Evolutionary conservation across 2,329 filamentous ascomycete species (phyloP).

Genomic region (Colletotrichum coccodes): DNA sequence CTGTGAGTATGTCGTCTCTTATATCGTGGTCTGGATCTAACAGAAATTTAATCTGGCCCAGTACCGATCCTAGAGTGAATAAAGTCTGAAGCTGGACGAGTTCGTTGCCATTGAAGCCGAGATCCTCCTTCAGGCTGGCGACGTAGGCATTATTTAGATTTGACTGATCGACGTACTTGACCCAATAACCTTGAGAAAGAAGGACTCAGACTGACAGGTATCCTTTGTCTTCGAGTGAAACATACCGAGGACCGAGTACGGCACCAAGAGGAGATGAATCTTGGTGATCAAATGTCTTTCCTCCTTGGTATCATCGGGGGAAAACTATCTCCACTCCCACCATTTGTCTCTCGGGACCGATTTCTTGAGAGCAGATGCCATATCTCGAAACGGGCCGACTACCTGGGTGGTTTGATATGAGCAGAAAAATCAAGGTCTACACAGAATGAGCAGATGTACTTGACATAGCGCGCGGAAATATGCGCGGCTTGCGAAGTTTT

Average conservation of each 20-base stretch:
- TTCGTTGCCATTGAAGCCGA: slow-evolving; percentile 62
- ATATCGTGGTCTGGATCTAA: slow-evolving; percentile 32
- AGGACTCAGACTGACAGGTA: slow-evolving; percentile 23
- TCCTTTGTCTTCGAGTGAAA: not conserved
- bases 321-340: slow-evolving; percentile 58
- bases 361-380: not conserved
- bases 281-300: slow-evolving; percentile 45
- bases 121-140: slow-evolving; percentile 61
- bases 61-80: slow-evolving; percentile 58
- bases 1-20: not conserved
- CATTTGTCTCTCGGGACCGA: slow-evolving; percentile 37
- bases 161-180: slow-evolving; percentile 40
- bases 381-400: not conserved
- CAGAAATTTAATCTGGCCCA: slow-evolving; percentile 59
- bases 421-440: too few relatives aligned
- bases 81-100: slow-evolving; percentile 66
- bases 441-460: too few relatives aligned
- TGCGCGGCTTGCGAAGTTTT: too few relatives aligned
- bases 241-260: slow-evolving; percentile 36
- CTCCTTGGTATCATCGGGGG: slow-evolving; percentile 53
- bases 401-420: not conserved
- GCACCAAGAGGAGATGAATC: slow-evolving; percentile 63
- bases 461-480: not conserved
- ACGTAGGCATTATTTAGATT: slow-evolving; percentile 62
- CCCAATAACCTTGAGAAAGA: slow-evolving; percentile 35